Base-by-base conservation (phyloP, 768 basidiomycete genomes). In the Suillus hirtellus region DNA sequence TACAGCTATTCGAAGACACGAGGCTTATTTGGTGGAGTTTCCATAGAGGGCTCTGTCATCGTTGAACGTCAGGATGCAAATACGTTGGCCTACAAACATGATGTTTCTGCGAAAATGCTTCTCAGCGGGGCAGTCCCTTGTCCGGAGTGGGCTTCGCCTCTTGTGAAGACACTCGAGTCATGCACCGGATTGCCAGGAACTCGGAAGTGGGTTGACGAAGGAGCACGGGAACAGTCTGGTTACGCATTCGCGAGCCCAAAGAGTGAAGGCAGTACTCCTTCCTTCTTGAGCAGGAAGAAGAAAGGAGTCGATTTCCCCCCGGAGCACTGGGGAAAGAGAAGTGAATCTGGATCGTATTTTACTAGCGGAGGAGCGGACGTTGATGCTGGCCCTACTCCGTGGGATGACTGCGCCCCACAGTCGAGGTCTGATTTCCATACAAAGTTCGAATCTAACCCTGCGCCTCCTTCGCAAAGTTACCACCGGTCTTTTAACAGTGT, bases 61-160 rank as follows among this genome's bases (percentile, higher is more conserved):
- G 83, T 97, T 17, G 96, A 97, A 75, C 86, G 96, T 44, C 91
- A 95, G 71, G 96, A 99, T 74, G 93, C 95, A 10, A 98, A 97
- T 71, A 79, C 85, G 1, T 81, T 88, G 56, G 96, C 96, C 2
- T 97, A 97, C 71, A 72, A 73, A 46, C 82, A 85, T 2, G 83
- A 89, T 60, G 92, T 95, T 19, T 87, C 89, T 1, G 89, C 82
- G 2, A 89, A 89, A 72, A 82, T 89, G 72, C 85, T 99, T 31
- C 86, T 99, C 17, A 89, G 86, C 44, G 96, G 96, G 7, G 73
- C 73, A 11, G 77, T 97, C 49, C 82, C 86, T 14, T 82, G 87
- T 6, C 96, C 95, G 0, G 76, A 82, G 2, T 99, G 93, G 92
- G 89, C 95, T 1, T 74, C 80, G n/a, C 72, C 81, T 2, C 81